Base-by-base conservation (phyloP, 1,284 basidiomycete genomes). In the Austroboletus olivaceoglutinosus region DNA sequence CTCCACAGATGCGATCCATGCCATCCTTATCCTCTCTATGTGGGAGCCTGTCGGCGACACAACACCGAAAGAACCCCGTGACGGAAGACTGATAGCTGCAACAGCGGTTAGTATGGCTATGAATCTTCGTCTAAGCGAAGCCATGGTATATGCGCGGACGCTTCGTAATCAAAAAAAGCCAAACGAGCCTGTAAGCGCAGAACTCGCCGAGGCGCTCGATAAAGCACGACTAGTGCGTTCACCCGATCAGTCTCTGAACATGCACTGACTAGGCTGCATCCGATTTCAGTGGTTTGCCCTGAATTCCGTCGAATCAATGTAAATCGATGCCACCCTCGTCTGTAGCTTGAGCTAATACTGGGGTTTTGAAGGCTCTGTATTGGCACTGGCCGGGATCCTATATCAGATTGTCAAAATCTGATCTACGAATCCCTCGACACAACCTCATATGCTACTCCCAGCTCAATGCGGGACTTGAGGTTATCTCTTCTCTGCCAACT, bases 71-170 rank as follows among this genome's bases (percentile, higher is more conserved):
- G 67, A 70, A 30, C 58, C 63, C 15, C 67, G 70, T 10, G 76
- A 77, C 41, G 69, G 68, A 38, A 70, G 74, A 43, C 52, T 77
- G 36, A 61, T 79, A 40, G 69, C 68, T 13, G 68, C 70, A 6
- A 68, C 75, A 0, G 74, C 76, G 9, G 68, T 79, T 22, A 74
- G 71, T 46, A 76, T 77, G 72, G 76, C 74, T 12, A 72, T 73
- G 66, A 76, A 74, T 51, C 59, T 76, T 43, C 67, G 68, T 19
- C 58, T 74, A 12, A 65, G 69, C 43, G 62, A 72, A 51, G 68
- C 71, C 1, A 68, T 71, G 51, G 48, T 56, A 12, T 67, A 67
- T 50, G 68, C 57, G 18, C 51, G 47, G 29, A 61, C 56, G 1
- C 62, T 75, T 43, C 59, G 63, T 23, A 57, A 51, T 33, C 57